Conservation (phyloP, 2,329 filamentous ascomycete genomes). For the Fusarium sp. region DNA sequence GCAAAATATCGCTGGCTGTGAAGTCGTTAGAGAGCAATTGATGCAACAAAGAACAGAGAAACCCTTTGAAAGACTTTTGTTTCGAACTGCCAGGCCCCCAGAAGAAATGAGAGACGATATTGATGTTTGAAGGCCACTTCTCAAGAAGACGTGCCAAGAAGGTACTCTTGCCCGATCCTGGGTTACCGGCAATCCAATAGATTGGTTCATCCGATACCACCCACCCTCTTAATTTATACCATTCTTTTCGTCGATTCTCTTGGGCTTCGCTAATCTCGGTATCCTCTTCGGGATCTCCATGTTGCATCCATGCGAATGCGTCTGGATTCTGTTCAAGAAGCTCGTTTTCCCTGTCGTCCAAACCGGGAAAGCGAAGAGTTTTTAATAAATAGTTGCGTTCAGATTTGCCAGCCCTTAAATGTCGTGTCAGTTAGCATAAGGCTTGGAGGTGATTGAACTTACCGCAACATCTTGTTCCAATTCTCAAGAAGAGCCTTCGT, state of each 20-base stretch:
- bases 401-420: not conserved
- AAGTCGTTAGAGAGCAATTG: not conserved
- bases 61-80: not conserved
- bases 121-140: not conserved
- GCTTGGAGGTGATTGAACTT: not conserved
- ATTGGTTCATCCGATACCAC: not conserved
- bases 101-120: not conserved
- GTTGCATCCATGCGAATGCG: not conserved
- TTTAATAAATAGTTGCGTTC: not conserved
- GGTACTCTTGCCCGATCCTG: constrained; percentile 7
- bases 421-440: not conserved
- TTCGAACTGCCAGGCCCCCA: not conserved
- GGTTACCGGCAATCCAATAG: constrained; percentile 12
- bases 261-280: not conserved
- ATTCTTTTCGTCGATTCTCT: not conserved
- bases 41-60: not conserved
- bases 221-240: not conserved
- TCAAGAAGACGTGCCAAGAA: not conserved
- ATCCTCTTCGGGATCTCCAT: not conserved
- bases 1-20: not conserved
- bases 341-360: not conserved
- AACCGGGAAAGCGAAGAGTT: not conserved
- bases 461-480: constrained; percentile 1
- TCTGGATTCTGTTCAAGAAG: not conserved
- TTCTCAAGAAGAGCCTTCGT: constrained; percentile 3